Evolutionary conservation across 768 basidiomycete genomes (phyloP).

Genomic region (Termitomyces heimii): DNA sequence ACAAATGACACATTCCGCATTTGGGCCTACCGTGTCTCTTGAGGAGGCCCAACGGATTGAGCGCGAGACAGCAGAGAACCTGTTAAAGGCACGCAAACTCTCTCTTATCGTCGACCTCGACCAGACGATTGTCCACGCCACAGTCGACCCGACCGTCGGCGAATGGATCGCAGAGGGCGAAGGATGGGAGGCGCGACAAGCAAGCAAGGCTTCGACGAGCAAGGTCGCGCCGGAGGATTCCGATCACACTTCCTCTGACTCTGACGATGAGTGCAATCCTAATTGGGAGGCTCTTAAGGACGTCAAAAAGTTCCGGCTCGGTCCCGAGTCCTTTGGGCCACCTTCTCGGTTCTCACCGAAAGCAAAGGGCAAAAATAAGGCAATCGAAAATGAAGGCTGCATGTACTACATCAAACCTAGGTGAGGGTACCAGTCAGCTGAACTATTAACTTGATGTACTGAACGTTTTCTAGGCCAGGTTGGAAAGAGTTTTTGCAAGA

Average conservation of each 20-base stretch:
- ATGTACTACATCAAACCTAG: slow-evolving; percentile 98
- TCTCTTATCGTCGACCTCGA: slow-evolving; percentile 98
- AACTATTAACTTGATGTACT: neutral
- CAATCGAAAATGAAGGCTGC: slow-evolving; percentile 73
- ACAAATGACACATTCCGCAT: slow-evolving; percentile 91
- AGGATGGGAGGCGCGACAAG: slow-evolving; percentile 65
- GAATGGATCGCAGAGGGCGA: slow-evolving; percentile 92
- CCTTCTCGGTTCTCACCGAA: slow-evolving; percentile 30
- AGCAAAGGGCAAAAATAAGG: slow-evolving; percentile 55
- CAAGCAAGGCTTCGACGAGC: slow-evolving; percentile 30
- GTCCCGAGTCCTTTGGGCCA: slow-evolving; percentile 65
- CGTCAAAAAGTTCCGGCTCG: slow-evolving; percentile 83
- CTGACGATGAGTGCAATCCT: slow-evolving; percentile 72
- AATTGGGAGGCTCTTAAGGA: slow-evolving; percentile 92
- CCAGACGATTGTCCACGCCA: slow-evolving; percentile 98
- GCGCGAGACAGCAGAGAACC: slow-evolving; percentile 70
- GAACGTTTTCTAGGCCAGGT: slow-evolving; percentile 55
- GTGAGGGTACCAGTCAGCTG: slow-evolving; percentile 35
- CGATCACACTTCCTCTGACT: slow-evolving; percentile 33
- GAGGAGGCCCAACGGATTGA: slow-evolving; percentile 92
- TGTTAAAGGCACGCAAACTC: slow-evolving; percentile 71
- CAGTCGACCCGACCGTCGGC: slow-evolving; percentile 96
- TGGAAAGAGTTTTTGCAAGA: slow-evolving; percentile 70
- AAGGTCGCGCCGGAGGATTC: slow-evolving; percentile 28
- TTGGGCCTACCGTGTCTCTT: slow-evolving; percentile 86